A percentile compares a stretch with the other conserved stretches of the same genome.
Evolutionary conservation across 1,284 basidiomycete genomes (phyloP).

Genomic region (Lentinula novae-zelandiae): DNA sequence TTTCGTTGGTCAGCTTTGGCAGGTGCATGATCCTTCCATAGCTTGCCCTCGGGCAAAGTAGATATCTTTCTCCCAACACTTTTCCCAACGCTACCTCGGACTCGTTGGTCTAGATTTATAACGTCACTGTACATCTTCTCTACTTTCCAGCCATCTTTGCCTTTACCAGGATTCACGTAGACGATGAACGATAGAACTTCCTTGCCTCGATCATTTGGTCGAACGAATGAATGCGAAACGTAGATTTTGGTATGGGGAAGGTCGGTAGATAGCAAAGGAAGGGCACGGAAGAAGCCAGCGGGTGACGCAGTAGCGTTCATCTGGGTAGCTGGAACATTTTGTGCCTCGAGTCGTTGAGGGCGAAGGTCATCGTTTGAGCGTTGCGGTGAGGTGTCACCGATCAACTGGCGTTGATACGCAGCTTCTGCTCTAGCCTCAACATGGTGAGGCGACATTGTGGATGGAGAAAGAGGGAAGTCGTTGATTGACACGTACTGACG

Average conservation of each 20-base stretch:
- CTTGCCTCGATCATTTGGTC: conserved; percentile 82
- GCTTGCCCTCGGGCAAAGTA: conserved; percentile 82
- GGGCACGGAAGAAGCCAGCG: conserved; percentile 54
- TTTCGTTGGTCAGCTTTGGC: conserved; percentile 95
- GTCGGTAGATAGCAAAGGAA: conserved; percentile 66
- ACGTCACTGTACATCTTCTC: conserved; percentile 95
- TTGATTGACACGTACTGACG: conserved; percentile 29
- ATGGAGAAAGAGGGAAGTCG: conserved; percentile 39
- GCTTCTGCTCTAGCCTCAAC: conserved; percentile 8
- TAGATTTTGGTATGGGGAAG: conserved; percentile 59
- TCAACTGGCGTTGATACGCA: conserved; percentile 2
- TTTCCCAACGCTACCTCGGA: conserved; percentile 63
- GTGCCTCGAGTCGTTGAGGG: conserved; percentile 4
- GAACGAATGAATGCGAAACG: conserved; percentile 75
- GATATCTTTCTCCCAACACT: conserved; percentile 76
- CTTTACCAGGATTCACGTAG: conserved; percentile 57
- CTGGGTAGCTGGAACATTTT: background rate
- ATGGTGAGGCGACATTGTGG: conserved; percentile 20
- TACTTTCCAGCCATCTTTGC: conserved; percentile 80
- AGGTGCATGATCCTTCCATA: conserved; percentile 97
- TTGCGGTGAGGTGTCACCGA: background rate
- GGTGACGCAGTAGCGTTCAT: conserved; percentile 8
- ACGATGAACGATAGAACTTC: conserved; percentile 85
- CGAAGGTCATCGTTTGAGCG: background rate
- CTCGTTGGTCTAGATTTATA: conserved; percentile 73